phyloP scores from a whole-genome alignment of 1,284 basidiomycete genomes.

The Rhodotorula sp. region DNA sequence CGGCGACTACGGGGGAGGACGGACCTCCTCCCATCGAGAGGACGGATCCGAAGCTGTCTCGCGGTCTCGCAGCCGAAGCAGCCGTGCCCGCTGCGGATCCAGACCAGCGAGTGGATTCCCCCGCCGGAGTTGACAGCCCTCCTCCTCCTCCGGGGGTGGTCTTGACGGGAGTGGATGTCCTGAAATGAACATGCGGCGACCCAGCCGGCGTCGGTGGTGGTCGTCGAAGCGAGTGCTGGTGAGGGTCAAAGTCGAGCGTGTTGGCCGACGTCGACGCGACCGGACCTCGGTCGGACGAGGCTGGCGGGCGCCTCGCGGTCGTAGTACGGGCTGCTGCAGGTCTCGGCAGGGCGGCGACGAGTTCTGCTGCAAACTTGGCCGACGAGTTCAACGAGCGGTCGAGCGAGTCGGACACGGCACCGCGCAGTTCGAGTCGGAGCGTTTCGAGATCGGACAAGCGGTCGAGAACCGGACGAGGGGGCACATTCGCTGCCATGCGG shows the following conservation, averaged over 20 bases:
- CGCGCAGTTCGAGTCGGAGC: slow-evolving; percentile 17
- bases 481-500: neutral
- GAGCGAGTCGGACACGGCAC: neutral
- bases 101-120: neutral
- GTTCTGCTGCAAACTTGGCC: slow-evolving; percentile 39
- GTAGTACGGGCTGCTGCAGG: neutral
- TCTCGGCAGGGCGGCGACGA: slow-evolving; percentile 26
- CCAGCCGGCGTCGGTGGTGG: neutral
- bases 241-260: neutral
- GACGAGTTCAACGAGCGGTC: slow-evolving; percentile 27
- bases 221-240: neutral
- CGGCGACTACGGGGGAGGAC: slow-evolving; percentile 12
- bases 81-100: neutral
- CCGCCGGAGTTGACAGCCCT: neutral
- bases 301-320: neutral
- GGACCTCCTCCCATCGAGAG: slow-evolving; percentile 23
- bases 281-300: neutral
- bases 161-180: slow-evolving; percentile 31
- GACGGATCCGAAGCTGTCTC: slow-evolving; percentile 25
- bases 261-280: neutral
- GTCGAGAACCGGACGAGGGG: neutral
- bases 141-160: neutral
- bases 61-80: neutral
- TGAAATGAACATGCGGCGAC: slow-evolving; percentile 22
- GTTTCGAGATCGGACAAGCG: neutral